Evolutionary conservation across 257 asterid species (phyloP).

Genomic region (Echites panduratus): DNA sequence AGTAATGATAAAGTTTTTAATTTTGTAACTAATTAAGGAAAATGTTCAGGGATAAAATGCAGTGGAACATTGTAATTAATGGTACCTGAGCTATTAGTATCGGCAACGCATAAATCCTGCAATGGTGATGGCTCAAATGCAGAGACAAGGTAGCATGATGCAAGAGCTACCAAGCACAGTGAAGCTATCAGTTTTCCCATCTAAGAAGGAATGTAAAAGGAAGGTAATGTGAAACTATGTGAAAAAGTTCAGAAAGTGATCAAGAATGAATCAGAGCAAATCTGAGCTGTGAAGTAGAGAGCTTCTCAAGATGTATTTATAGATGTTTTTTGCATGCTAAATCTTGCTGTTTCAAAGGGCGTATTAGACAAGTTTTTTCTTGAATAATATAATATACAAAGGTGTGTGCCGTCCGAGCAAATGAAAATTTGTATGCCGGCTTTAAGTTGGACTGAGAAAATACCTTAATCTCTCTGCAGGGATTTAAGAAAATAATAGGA

Average conservation of each 20-base stretch:
- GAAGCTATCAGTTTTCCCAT: neutral
- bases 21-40: too few species aligned
- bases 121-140: too few species aligned
- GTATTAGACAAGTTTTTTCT: too few species aligned
- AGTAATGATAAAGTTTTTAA: too few species aligned
- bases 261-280: neutral
- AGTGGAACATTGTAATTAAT: too few species aligned
- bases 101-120: too few species aligned
- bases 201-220: neutral
- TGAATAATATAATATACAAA: too few species aligned
- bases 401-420: neutral
- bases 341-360: neutral
- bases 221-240: too few species aligned
- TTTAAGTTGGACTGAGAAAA: neutral
- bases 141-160: too few species aligned
- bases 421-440: neutral
- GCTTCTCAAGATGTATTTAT: neutral
- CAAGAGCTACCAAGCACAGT: neutral
- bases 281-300: neutral
- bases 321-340: neutral
- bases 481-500: too few species aligned
- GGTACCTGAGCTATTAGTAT: too few species aligned
- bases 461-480: neutral
- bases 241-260: neutral
- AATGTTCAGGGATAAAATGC: too few species aligned